phyloP scores from a whole-genome alignment of 23 red algal genomes.

The Gracilaria domingensis region DNA sequence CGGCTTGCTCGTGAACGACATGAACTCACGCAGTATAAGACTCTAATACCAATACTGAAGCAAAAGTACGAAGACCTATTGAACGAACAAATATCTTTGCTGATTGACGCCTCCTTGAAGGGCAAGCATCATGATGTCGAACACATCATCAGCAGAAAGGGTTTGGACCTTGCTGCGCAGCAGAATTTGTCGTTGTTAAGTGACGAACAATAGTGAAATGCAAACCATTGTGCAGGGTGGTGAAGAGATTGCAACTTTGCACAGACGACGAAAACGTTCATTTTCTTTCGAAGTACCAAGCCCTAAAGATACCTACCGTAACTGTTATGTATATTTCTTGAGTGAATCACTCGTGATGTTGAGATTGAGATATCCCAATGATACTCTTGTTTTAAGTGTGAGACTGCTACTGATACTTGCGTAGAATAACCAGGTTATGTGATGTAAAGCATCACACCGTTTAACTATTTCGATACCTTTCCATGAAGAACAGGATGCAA shows the following conservation, averaged over 20 bases:
- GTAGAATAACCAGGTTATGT: not conserved
- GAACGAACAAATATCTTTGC: not conserved
- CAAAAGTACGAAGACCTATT: conserved; percentile 4
- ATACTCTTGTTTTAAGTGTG: not conserved
- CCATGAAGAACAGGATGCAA: too few relatives aligned
- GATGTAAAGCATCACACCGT: not conserved
- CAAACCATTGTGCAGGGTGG: not conserved
- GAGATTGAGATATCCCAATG: not conserved
- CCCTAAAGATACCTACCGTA: not conserved
- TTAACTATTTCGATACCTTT: not conserved
- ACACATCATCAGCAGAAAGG: not conserved
- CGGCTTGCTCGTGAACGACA: not conserved
- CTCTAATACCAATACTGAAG: not conserved
- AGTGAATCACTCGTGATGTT: not conserved
- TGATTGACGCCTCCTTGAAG: not conserved
- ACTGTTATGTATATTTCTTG: not conserved
- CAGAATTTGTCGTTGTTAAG: not conserved
- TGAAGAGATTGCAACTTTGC: not conserved
- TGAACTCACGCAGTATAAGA: conserved; percentile 2
- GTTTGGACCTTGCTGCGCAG: not conserved
- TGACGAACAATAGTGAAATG: not conserved
- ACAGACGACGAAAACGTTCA: not conserved
- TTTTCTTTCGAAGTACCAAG: not conserved
- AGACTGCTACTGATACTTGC: not conserved
- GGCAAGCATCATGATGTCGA: not conserved